Evolutionary conservation across 1,284 basidiomycete species (phyloP).

Genomic region (Irpex sp.): DNA sequence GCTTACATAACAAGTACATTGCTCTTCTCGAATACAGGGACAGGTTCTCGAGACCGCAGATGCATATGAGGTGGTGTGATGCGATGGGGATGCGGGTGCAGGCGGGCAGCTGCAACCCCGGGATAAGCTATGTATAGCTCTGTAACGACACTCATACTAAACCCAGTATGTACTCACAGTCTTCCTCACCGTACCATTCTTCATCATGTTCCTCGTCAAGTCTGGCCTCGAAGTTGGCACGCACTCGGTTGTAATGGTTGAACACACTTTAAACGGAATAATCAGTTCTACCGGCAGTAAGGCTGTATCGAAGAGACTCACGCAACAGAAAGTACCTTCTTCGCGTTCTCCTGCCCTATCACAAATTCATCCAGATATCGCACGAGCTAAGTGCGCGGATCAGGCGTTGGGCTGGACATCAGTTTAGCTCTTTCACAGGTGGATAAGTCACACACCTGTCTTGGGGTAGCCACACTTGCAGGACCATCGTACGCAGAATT

Average conservation of each 20-base stretch:
- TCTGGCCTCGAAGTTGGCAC: constrained; percentile 54
- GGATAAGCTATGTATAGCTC: constrained; percentile 23
- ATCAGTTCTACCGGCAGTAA: constrained; percentile 1
- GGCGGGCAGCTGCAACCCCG: constrained; percentile 47
- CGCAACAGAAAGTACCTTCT: constrained; percentile 82
- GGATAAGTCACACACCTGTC: constrained; percentile 45
- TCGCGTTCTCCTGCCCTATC: constrained; percentile 90
- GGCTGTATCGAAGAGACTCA: constrained; percentile 16
- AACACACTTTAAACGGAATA: constrained; percentile 61
- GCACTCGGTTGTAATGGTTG: constrained; percentile 87
- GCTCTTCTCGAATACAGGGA: constrained; percentile 86
- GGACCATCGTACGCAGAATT: constrained; percentile 24
- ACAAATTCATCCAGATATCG: constrained; percentile 87
- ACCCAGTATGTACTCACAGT: constrained; percentile 26
- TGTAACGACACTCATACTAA: neutral
- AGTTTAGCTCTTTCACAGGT: no score
- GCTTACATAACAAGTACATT: constrained; percentile 84
- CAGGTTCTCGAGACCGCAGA: constrained; percentile 38
- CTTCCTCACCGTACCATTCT: constrained; percentile 15
- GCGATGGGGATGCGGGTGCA: constrained; percentile 51
- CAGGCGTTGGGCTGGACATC: neutral
- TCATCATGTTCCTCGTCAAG: constrained; percentile 37
- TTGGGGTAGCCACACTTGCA: constrained; percentile 60
- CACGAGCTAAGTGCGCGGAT: constrained; percentile 53
- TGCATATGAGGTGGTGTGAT: constrained; percentile 34